These are phyloP conservation scores for Magnaporthiopsis incrustans DNA, from an alignment of 2,329 filamentous ascomycete genomes.

Conservation along the genomic window DNA sequence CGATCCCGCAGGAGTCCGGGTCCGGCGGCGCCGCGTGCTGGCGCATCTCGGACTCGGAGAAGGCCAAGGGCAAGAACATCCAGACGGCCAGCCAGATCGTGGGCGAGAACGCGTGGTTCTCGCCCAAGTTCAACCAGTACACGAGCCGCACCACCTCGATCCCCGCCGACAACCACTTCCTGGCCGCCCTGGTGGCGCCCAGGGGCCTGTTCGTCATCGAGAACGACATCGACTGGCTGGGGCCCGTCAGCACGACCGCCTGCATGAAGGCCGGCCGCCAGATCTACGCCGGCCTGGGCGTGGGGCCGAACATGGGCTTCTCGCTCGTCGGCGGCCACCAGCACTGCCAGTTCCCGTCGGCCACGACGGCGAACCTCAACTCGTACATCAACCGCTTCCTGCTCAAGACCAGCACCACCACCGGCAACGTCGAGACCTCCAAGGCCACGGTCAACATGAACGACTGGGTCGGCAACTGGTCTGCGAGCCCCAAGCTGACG, in stretches of 20 bases:
- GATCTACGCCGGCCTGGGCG: conserved; percentile 42
- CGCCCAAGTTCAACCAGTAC: conserved; percentile 40
- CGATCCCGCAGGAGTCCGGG: conserved; percentile 51
- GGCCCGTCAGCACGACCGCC: conserved; percentile 41
- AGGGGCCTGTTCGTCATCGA: conserved; percentile 44
- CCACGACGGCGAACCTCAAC: conserved; percentile 27
- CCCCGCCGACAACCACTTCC: conserved; percentile 46
- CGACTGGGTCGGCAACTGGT: conserved; percentile 28
- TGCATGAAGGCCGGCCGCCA: conserved; percentile 43
- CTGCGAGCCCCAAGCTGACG: conserved; percentile 10
- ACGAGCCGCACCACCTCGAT: conserved; percentile 33
- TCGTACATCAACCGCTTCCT: conserved; percentile 46
- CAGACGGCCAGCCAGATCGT: conserved; percentile 50
- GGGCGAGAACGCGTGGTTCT: conserved; percentile 53
- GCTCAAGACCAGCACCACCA: conserved; percentile 20
- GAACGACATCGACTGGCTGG: conserved; percentile 48
- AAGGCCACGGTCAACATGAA: conserved; percentile 25
- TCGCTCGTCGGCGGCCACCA: conserved; percentile 40
- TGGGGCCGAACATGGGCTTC: conserved; percentile 43
- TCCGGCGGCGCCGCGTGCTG: conserved; percentile 51
- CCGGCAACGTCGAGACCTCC: conserved; percentile 24
- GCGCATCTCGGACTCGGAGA: conserved; percentile 41
- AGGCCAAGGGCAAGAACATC: conserved; percentile 42
- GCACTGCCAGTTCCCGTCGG: conserved; percentile 44
- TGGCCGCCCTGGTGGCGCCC: conserved; percentile 45